Conservation (phyloP, 129 eudicot genomes). For the Chrysanthemum makinoi region DNA sequence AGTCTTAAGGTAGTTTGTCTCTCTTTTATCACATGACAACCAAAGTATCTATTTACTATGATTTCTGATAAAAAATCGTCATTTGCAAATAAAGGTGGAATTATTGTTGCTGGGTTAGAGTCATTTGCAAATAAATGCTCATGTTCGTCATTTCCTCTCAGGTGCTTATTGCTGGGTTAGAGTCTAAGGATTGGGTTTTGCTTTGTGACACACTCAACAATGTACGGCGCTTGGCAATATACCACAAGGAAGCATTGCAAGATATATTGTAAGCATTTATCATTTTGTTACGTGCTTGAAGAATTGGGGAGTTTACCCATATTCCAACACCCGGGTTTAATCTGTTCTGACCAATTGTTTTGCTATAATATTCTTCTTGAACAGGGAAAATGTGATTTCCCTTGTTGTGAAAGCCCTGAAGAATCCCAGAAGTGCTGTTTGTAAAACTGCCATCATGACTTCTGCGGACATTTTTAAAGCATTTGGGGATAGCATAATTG, state of each 20-base stretch:
- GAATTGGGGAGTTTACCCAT: no score
- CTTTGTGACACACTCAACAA: slow-evolving; percentile 73
- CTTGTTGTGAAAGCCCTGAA: slow-evolving; percentile 77
- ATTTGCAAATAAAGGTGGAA: background rate
- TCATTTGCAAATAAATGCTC: no score
- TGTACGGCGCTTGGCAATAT: slow-evolving; percentile 63
- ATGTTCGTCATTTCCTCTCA: slow-evolving; percentile 24
- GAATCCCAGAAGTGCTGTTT: slow-evolving; percentile 94
- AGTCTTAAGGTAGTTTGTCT: slow-evolving; percentile 45
- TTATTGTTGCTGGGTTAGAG: no score
- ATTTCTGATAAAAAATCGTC: background rate
- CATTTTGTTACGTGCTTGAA: background rate
- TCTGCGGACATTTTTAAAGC: slow-evolving; percentile 77
- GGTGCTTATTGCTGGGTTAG: slow-evolving; percentile 60
- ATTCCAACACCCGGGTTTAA: background rate
- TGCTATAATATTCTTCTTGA: slow-evolving; percentile 2
- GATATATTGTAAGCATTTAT: slow-evolving; percentile 49
- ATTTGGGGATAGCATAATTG: slow-evolving; percentile 60
- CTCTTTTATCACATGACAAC: slow-evolving; percentile 1
- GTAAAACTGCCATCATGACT: slow-evolving; percentile 86
- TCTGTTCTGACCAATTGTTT: background rate
- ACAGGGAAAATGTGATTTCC: slow-evolving; percentile 64
- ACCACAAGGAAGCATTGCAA: slow-evolving; percentile 63
- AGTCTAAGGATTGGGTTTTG: slow-evolving; percentile 80
- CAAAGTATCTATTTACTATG: background rate